Conservation (phyloP, 306 rosid genomes). For the Lablab purpureus region DNA sequence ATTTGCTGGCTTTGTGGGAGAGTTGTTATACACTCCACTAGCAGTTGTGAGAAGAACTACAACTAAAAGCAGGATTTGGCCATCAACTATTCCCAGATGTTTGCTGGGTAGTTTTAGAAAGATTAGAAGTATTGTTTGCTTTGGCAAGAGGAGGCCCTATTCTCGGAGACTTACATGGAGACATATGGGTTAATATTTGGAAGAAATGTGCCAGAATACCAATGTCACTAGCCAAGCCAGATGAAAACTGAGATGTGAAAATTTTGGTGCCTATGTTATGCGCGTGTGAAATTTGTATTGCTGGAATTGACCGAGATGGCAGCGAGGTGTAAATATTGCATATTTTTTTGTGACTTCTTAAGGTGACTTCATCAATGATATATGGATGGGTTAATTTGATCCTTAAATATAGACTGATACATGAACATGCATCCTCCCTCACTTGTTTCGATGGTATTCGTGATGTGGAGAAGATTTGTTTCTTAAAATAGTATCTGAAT, state of each 20-base stretch:
- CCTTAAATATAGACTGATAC: too few species aligned
- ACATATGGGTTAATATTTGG: conserved; percentile 36
- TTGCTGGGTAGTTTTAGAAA: conserved; percentile 69
- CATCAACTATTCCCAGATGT: conserved; percentile 55
- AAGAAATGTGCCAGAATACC: conserved; percentile 2
- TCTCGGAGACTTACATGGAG: conserved; percentile 46
- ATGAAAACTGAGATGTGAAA: conserved; percentile 17
- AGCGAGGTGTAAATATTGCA: conserved; percentile 24
- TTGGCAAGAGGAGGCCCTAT: conserved; percentile 54
- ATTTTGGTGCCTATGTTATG: conserved; percentile 21
- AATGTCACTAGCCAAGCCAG: not conserved
- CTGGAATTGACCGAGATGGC: conserved; percentile 18
- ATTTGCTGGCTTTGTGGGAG: conserved; percentile 58
- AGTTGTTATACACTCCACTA: conserved; percentile 57
- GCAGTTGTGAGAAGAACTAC: conserved; percentile 48
- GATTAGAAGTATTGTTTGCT: conserved; percentile 57
- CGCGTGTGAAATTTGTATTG: not conserved
- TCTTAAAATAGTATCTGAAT: too few species aligned
- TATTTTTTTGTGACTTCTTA: not conserved
- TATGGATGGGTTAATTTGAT: not conserved
- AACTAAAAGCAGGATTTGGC: conserved; percentile 41
- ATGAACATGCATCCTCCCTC: too few species aligned
- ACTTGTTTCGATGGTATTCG: too few species aligned
- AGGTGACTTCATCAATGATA: not conserved
- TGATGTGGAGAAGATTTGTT: too few species aligned